Conservation (phyloP, 225 moss, liverwort and hornwort genomes). For the Ulota crispa region DNA sequence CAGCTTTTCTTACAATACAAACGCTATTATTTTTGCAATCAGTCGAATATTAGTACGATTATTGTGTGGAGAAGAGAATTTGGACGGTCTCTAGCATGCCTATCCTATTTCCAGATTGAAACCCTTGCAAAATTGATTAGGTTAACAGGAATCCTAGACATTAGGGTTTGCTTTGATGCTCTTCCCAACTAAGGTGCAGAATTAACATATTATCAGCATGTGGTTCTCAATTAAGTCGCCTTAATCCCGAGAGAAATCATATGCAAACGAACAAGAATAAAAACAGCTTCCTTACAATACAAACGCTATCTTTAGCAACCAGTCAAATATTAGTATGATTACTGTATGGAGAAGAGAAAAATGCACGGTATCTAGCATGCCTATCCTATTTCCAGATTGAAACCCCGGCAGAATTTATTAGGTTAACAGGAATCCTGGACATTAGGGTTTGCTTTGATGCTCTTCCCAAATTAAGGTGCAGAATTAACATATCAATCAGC, state of each 20-base stretch:
- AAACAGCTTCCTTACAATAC: too few relatives aligned
- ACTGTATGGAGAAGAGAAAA: too few relatives aligned
- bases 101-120: background rate
- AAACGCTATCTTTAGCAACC: too few relatives aligned
- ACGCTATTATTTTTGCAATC: too few relatives aligned
- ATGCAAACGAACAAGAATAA: background rate
- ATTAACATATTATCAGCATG: background rate
- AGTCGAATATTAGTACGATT: too few relatives aligned
- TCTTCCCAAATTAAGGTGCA: background rate
- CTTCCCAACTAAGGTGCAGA: background rate
- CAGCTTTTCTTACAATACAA: too few relatives aligned
- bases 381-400: background rate
- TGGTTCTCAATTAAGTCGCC: background rate
- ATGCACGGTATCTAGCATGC: too few relatives aligned
- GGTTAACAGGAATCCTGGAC: background rate
- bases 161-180: background rate
- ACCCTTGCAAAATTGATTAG: background rate
- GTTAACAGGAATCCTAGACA: background rate
- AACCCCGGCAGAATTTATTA: background rate
- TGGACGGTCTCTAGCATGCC: too few relatives aligned
- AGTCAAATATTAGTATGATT: too few relatives aligned
- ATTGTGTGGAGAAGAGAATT: too few relatives aligned
- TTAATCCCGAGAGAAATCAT: background rate
- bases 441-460: background rate
- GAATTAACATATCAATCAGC: background rate